Conservation (phyloP, 23 red algal genomes). For the Gracilaria domingensis region DNA sequence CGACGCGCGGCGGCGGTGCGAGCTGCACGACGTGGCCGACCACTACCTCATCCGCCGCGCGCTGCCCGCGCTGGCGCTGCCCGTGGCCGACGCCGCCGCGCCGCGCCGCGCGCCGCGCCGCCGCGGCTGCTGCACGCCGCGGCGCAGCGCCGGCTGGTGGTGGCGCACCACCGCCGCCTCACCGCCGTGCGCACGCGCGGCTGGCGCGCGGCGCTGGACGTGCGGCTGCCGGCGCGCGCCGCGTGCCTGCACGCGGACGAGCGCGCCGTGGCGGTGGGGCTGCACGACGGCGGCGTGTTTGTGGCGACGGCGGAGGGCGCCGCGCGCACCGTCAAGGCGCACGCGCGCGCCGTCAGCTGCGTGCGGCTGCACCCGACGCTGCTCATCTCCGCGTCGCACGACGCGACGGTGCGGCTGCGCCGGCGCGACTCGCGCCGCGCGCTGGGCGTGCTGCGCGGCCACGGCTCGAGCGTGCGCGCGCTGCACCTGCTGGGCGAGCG, state of each 20-base stretch:
- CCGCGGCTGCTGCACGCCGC: background rate
- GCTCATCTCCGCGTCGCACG: background rate
- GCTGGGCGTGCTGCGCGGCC: conserved; percentile 22
- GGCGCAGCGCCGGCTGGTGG: background rate
- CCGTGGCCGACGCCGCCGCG: background rate
- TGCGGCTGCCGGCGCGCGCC: background rate
- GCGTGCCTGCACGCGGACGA: background rate
- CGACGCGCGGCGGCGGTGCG: background rate
- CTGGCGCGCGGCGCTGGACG: background rate
- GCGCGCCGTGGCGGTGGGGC: background rate
- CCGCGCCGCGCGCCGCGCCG: background rate
- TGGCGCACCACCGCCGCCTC: background rate
- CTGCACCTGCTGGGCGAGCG: background rate
- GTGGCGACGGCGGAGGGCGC: background rate
- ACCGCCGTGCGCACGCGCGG: background rate
- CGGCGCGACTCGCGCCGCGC: background rate
- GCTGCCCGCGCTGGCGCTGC: background rate
- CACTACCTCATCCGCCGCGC: background rate
- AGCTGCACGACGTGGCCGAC: background rate
- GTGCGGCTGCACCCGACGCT: background rate
- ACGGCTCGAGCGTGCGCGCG: conserved; percentile 8
- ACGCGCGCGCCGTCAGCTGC: background rate
- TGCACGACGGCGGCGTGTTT: background rate
- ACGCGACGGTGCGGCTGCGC: conserved; percentile 36
- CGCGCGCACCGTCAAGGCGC: background rate